phyloP scores from a whole-genome alignment of 345 rosid species.

The Stellera chamaejasme region DNA sequence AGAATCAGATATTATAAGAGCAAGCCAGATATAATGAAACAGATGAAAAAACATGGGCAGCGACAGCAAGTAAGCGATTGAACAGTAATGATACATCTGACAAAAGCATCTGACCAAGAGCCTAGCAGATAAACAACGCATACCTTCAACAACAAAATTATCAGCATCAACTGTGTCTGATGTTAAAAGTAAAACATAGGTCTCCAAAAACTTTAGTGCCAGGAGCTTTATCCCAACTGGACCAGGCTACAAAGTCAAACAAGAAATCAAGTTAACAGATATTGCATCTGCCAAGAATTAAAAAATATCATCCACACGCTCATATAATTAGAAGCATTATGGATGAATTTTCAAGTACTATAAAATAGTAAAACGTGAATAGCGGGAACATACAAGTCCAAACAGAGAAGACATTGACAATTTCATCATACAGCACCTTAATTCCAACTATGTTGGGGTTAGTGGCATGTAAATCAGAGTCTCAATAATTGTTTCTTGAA shows the following conservation, averaged over 20 bases:
- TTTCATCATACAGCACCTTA: too few species aligned
- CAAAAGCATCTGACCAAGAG: conserved; percentile 1
- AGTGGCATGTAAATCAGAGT: too few species aligned
- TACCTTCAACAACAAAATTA: conserved; percentile 56
- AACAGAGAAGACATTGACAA: neutral
- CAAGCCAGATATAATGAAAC: neutral
- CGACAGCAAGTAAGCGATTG: too few species aligned
- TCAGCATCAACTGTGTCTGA: conserved; percentile 57
- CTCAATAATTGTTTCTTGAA: too few species aligned
- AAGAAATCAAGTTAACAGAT: conserved; percentile 8
- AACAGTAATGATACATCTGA: too few species aligned
- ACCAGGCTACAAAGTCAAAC: conserved; percentile 59
- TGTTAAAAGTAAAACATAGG: conserved; percentile 64
- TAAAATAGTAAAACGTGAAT: conserved; percentile 3
- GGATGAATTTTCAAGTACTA: neutral
- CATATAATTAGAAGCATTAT: neutral
- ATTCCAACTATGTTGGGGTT: too few species aligned
- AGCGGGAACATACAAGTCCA: neutral
- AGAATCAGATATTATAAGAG: too few species aligned
- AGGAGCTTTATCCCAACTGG: conserved; percentile 56
- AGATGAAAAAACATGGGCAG: neutral
- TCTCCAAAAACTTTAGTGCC: conserved; percentile 92
- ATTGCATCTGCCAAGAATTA: conserved; percentile 7
- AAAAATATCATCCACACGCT: neutral
- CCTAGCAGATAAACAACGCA: neutral